Percentiles rank a stretch among this genome's conserved stretches.
Conservation (phyloP, 495 filamentous ascomycete species). For the Wilcoxina mikolae region DNA sequence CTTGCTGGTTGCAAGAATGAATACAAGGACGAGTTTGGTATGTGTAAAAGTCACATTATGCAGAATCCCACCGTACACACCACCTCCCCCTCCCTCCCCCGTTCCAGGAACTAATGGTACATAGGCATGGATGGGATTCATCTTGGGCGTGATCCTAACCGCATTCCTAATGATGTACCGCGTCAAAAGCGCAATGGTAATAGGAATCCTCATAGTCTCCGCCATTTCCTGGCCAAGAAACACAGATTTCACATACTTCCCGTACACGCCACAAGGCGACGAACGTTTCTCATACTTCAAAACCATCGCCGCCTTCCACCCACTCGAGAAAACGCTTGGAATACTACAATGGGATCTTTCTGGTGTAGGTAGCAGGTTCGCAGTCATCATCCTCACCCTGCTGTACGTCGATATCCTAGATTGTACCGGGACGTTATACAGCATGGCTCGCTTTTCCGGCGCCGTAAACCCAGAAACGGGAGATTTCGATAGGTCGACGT, state of each 20-base stretch:
- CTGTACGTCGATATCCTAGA: constrained; percentile 70
- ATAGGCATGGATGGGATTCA: constrained; percentile 64
- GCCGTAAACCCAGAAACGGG: constrained; percentile 45
- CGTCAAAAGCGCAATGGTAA: constrained; percentile 65
- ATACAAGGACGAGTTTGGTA: constrained; percentile 15
- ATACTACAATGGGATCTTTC: constrained; percentile 56
- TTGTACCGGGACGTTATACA: constrained; percentile 52
- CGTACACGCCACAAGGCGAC: constrained; percentile 49
- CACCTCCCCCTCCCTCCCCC: not conserved
- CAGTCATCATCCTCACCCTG: constrained; percentile 59
- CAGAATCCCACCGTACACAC: constrained; percentile 47
- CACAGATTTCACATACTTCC: constrained; percentile 62
- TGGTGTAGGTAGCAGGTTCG: constrained; percentile 51
- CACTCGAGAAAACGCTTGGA: constrained; percentile 47
- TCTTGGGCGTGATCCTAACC: constrained; percentile 63
- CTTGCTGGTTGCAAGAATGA: constrained; percentile 48
- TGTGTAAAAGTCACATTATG: constrained; percentile 43
- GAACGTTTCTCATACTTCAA: constrained; percentile 66
- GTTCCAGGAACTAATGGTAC: not conserved
- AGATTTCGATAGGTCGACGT: constrained; percentile 62
- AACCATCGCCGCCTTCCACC: constrained; percentile 63
- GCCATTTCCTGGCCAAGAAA: constrained; percentile 72
- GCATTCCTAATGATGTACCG: constrained; percentile 59
- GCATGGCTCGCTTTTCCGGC: constrained; percentile 63
- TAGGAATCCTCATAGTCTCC: constrained; percentile 65